Base-by-base conservation (phyloP, 441 rosid species). In the Flueggea neowawraea region DNA sequence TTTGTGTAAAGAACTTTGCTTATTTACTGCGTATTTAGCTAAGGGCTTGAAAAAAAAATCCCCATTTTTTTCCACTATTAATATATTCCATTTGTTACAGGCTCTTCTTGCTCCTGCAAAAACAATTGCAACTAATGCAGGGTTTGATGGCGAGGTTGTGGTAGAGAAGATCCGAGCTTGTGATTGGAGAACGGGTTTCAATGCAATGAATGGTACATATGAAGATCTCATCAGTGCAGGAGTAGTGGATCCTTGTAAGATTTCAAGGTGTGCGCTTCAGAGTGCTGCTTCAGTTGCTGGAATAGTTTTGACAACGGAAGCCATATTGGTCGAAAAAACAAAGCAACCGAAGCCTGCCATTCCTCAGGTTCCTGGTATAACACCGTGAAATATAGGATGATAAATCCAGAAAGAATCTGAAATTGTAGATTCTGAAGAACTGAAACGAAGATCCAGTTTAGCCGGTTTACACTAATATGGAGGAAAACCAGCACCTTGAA, bases 261-360 rank as follows among this genome's bases (percentile, higher is more conserved):
- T 93, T 71, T 74, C 89, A 32, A 83, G 92, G 71, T 85, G 89
- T 39, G 98, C 97, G 0, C 86, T 93, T 54, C 87, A 86, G 58
- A 88, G 77, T 63, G 96, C 97, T 12, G 92, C 78, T 65, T 93
- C 97, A 57, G 70, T 93, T 69, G 93, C 95, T 8, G 96, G 89
- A 13, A 55, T 83, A 50, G 80, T 88, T 64, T 83, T 88, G 52
- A 90, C 91, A 41, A 87, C 97, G 58, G 88, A 88, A 87, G 97
- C 97, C 16, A 82, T 78, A 54, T 39, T 87, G 31, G 84, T 85
- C 51, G 96, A 93, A 52, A 90, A 84, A 60, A 75, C 62, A 58
- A 93, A 75, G 79, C 66, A 57, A 71, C 84, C 86, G 57, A 74
- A 81, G 72, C 88, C 95, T 13, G 68, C 72, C 33, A 57, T 81